Base-by-base conservation (phyloP, 345 rosid genomes). In the Psidium guajava region DNA sequence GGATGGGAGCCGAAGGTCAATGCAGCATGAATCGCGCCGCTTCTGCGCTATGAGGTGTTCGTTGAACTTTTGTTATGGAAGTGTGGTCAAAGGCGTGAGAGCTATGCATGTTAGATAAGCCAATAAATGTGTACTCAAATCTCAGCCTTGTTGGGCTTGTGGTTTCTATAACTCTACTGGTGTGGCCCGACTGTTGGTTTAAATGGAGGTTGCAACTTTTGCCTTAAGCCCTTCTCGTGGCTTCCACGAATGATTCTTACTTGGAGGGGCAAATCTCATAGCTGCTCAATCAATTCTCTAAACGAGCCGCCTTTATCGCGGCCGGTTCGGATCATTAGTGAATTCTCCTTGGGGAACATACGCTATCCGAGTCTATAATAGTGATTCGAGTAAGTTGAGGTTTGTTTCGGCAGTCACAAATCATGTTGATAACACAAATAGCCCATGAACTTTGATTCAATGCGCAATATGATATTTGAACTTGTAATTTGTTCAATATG, bases 1-100 rank as follows among this genome's bases (percentile, higher is more conserved):
- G 99, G 99, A 28, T 96, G 99, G 99, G 96, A 82, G 42, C 91
- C 93, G 1, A 95, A 97, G 93, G 94, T 97, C 81, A 90, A 96
- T 90, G 91, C 94, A 57, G 94, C 94, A 92, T 82, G 87, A 86
- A 86, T 49, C 7, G 28, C 7, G 28, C 32, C 40, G 28, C 25
- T 54, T 64, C 64, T 80, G 49, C 42, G 16, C n/a, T 6, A 24
- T 81, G 3, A 81, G 10, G 10, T 49, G 47, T 69, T 18, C 1
- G 40, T 69, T 69, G 77, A 69, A 32, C 13, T 69, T 18, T 16
- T 32, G 77, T 69, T 18, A 69, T 18, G 77, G 18, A 58, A 58
- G 18, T n/a, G 32, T n/a, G 16, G 69, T 58, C n/a, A 36, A 36
- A 12, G 69, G 16, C 69, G n/a, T n/a, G 69, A 58, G 69, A 58